phyloP scores from a whole-genome alignment of 805 yeast species.

The Scheffersomyces spartinae region DNA sequence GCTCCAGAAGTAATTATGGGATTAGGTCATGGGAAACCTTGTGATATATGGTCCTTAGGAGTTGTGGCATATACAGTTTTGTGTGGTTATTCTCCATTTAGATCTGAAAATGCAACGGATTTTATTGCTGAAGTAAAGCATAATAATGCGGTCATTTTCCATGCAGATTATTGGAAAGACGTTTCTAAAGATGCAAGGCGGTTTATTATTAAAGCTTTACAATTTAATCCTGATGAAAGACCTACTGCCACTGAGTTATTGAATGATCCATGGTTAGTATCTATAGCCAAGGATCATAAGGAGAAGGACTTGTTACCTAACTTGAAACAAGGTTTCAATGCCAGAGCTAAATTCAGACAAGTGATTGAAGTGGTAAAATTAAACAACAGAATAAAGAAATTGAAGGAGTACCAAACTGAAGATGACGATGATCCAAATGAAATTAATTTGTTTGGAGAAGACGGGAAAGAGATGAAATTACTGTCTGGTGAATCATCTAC shows the following conservation, averaged over 20 bases:
- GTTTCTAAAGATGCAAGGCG: constrained; percentile 72
- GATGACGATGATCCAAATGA: constrained; percentile 44
- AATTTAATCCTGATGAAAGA: constrained; percentile 54
- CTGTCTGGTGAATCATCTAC: too few species aligned
- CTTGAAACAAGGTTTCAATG: constrained; percentile 72
- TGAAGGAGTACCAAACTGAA: constrained; percentile 49
- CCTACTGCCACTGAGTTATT: constrained; percentile 58
- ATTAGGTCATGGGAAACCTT: constrained; percentile 86
- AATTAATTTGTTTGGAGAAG: constrained; percentile 29
- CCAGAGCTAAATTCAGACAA: constrained; percentile 71
- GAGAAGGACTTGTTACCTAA: constrained; percentile 67
- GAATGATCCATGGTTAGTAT: constrained; percentile 58
- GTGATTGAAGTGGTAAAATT: constrained; percentile 79
- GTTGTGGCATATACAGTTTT: constrained; percentile 83
- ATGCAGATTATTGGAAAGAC: constrained; percentile 74
- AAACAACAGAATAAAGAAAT: constrained; percentile 64
- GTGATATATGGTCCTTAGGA: constrained; percentile 94
- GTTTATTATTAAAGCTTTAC: constrained; percentile 62
- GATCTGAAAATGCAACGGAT: constrained; percentile 72
- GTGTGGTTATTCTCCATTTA: constrained; percentile 88
- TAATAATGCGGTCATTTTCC: constrained; percentile 74
- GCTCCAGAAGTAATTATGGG: constrained; percentile 88
- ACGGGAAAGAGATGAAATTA: constrained; percentile 10
- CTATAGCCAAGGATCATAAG: constrained; percentile 36
- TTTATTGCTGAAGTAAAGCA: constrained; percentile 68